Conservation (phyloP, 768 basidiomycete species). For the Leccinum boreale region DNA sequence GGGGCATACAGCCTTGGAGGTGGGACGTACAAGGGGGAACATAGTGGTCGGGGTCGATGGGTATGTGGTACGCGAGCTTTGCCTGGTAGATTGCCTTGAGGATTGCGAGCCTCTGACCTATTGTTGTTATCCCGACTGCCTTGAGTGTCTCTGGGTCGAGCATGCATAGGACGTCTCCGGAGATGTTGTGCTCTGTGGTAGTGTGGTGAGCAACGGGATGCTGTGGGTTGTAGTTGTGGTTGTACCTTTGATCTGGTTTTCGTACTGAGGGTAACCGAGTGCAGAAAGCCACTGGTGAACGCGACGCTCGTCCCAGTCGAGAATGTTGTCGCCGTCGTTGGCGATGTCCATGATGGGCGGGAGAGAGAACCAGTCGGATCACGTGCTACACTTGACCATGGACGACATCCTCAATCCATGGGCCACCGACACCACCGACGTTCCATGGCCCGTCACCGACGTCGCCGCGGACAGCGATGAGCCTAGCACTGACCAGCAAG, state of each 20-base stretch:
- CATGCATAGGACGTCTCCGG: constrained; percentile 83
- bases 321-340: constrained; percentile 33
- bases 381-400: constrained; percentile 15
- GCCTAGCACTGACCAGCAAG: not conserved
- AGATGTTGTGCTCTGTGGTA: constrained; percentile 78
- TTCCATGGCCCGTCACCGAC: not conserved
- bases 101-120: constrained; percentile 89
- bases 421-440: constrained; percentile 47
- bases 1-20: not conserved
- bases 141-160: constrained; percentile 84
- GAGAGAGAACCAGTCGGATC: constrained; percentile 11
- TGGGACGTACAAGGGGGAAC: constrained; percentile 77
- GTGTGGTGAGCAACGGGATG: constrained; percentile 3
- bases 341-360: constrained; percentile 26
- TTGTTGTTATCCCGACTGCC: constrained; percentile 81
- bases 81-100: constrained; percentile 89
- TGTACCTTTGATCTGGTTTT: constrained; percentile 73
- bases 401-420: constrained; percentile 69
- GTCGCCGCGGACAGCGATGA: not conserved
- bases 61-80: constrained; percentile 80
- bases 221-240: not conserved
- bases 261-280: constrained; percentile 85
- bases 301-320: constrained; percentile 72
- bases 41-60: constrained; percentile 81
- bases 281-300: constrained; percentile 77